Conservation (phyloP, 768 basidiomycete species). For the Phallus indusiatus region DNA sequence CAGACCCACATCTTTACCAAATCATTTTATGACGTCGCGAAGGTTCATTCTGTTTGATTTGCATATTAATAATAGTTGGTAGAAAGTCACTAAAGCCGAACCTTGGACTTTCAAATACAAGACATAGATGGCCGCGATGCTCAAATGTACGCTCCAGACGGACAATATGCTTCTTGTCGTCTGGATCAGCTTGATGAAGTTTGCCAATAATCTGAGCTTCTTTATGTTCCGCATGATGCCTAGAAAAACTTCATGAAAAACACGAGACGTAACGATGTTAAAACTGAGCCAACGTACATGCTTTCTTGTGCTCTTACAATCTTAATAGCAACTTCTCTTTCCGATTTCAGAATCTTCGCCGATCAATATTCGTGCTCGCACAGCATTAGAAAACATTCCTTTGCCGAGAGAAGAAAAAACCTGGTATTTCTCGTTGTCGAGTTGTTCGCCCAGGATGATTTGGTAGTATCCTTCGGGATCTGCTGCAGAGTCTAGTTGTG, state of each 20-base stretch:
- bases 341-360: constrained; percentile 41
- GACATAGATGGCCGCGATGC: constrained; percentile 91
- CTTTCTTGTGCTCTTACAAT: constrained; percentile 93
- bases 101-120: constrained; percentile 94
- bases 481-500: constrained; percentile 81
- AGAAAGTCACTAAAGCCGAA: constrained; percentile 24
- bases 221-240: constrained; percentile 92
- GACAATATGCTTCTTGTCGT: constrained; percentile 96
- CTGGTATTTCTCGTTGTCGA: constrained; percentile 88
- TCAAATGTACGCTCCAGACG: constrained; percentile 93
- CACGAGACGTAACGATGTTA: constrained; percentile 4
- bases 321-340: constrained; percentile 92
- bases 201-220: constrained; percentile 86
- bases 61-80: neutral
- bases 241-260: constrained; percentile 23
- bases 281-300: constrained; percentile 52
- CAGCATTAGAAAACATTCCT: constrained; percentile 98
- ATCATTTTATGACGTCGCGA: constrained; percentile 94
- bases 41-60: constrained; percentile 84
- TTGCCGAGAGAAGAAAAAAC: constrained; percentile 94
- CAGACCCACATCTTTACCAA: constrained; percentile 95
- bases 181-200: constrained; percentile 80
- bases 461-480: constrained; percentile 95
- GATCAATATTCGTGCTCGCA: constrained; percentile 75
- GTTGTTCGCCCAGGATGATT: constrained; percentile 86